Evolutionary conservation across 768 basidiomycete genomes (phyloP), one percentile per base, ranked within the genome.

Genomic region (Amanita pallidorosea): DNA sequence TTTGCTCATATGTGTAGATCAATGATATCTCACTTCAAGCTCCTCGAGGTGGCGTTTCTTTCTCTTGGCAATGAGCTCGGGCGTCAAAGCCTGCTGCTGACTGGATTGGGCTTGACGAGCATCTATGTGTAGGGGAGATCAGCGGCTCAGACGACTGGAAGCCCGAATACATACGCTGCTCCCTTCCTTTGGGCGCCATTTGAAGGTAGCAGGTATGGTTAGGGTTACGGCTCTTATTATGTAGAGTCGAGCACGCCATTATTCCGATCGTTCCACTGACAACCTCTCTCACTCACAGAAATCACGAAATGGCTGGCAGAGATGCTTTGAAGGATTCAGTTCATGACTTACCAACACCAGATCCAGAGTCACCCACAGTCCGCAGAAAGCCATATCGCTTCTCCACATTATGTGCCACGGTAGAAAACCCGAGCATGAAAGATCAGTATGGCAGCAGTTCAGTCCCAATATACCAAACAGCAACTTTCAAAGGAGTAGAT

Each of bases 401-500:
- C 65, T 86, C 88, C n/a, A 92, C 89, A 13, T 70, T 89, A 52
- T 91, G 89, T 54, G 92, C 88, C 20, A 93, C 90, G 4, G 90
- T 95, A 52, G 92, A 95, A 60, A 89, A 90, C 57, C 91, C 91
- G 0, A 76, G 76, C 50, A 86, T 85, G 68, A 94, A 95, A 66
- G 95, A 99, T 68, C 95, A 97, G 69, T 86, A 93, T 64, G 93
- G 93, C 17, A 83, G 89, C 53, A 91, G 88, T 58, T 87, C 86
- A 6, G 91, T 97, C 1, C 96, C 96, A 18, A 98, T 99, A 67
- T 99, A 98, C 68, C 96, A 98, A 70, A 87, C 92, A 1, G 81
- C 96, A 7, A 99, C 96, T 0, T 98, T 99, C 80, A 98, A 98
- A 70, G 96, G 95, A 42, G 70, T 95, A 38, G 76, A 74, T 15